These are phyloP conservation scores for Quercus variabilis DNA, from an alignment of 306 rosid genomes.

Conservation along the genomic window DNA sequence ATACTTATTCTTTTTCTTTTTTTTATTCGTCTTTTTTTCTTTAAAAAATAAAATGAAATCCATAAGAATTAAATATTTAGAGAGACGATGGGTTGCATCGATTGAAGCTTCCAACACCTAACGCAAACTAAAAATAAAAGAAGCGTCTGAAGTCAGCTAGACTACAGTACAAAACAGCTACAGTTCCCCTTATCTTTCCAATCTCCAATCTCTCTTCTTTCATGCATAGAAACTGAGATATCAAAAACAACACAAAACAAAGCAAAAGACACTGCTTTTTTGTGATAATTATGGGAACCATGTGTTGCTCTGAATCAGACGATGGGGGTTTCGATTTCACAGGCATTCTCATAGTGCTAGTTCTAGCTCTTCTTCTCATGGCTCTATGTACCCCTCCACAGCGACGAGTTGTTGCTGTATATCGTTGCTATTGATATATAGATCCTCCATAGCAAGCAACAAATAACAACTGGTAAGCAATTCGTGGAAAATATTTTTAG, in stretches of 20 bases:
- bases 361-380: slow-evolving; percentile 20
- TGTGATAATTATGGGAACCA: slow-evolving; percentile 13
- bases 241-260: not conserved
- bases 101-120: not conserved
- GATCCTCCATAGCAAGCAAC: not conserved
- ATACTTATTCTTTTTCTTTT: no score
- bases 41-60: no score
- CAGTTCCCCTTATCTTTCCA: not conserved
- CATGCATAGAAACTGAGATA: not conserved
- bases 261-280: not conserved
- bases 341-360: slow-evolving; percentile 16
- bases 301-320: slow-evolving; percentile 15
- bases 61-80: not conserved
- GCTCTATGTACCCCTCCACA: slow-evolving; percentile 11
- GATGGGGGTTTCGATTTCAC: slow-evolving; percentile 12
- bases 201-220: not conserved
- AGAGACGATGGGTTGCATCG: not conserved
- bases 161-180: not conserved
- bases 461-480: not conserved
- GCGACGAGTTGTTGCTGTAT: not conserved
- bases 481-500: not conserved
- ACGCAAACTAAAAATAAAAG: not conserved
- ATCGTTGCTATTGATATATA: not conserved
- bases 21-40: no score
- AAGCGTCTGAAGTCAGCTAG: not conserved